Evolutionary conservation across 2,329 filamentous ascomycete genomes (phyloP).

Genomic region (Delphinella strobiligena): DNA sequence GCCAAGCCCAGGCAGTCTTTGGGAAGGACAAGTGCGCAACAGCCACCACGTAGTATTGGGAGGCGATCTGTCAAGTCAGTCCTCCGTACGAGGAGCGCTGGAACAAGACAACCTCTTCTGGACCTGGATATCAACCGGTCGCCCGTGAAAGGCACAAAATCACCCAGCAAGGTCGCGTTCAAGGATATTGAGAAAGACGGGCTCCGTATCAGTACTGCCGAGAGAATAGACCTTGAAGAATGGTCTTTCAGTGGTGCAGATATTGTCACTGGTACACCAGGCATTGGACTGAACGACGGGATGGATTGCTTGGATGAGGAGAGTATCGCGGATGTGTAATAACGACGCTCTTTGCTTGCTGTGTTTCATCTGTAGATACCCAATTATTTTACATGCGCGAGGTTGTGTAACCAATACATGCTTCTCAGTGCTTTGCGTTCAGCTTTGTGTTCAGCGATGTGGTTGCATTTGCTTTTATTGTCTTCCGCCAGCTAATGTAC

Average conservation of each 20-base stretch:
- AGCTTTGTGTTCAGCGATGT: no score
- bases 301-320: conserved; percentile 4
- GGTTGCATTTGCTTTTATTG: no score
- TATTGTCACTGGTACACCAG: conserved; percentile 10
- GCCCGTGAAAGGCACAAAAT: conserved; percentile 12
- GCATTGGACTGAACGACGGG: conserved; percentile 2
- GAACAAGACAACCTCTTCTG: conserved; percentile 15
- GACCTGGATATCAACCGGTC: conserved; percentile 17
- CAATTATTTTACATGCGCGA: no score
- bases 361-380: no score
- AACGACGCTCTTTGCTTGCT: background rate
- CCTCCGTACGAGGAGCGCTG: conserved; percentile 11
- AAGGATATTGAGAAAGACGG: conserved; percentile 5
- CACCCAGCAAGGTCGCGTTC: conserved; percentile 13
- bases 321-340: conserved; percentile 9
- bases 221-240: conserved; percentile 9
- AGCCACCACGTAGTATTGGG: conserved; percentile 14
- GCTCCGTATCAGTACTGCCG: conserved; percentile 3
- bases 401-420: no score
- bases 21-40: conserved; percentile 19
- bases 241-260: conserved; percentile 10
- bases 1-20: conserved; percentile 23
- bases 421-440: no score
- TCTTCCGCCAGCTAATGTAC: no score
- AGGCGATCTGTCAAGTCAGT: conserved; percentile 11